Conservation (phyloP, 768 basidiomycete species). For the Lyophyllum decastes region DNA sequence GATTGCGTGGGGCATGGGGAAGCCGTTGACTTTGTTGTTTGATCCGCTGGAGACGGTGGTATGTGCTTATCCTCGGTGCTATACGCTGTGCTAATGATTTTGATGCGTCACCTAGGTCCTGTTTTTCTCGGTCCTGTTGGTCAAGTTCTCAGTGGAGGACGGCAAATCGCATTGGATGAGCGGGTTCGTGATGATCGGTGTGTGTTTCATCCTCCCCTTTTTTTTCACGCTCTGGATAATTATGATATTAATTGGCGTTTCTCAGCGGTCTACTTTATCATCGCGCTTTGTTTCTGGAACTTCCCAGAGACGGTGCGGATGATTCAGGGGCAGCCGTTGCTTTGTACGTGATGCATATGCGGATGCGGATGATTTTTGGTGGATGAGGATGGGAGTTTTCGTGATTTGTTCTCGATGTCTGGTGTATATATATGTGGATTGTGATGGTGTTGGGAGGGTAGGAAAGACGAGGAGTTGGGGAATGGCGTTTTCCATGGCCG, state of each 20-base stretch:
- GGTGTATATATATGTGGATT: too few relatives aligned
- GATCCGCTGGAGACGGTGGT: conserved; percentile 41
- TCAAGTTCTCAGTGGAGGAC: conserved; percentile 46
- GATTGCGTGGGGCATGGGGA: conserved; percentile 41
- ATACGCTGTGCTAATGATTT: too few relatives aligned
- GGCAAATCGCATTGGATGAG: conserved; percentile 53
- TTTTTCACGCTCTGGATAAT: not conserved
- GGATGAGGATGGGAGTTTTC: too few relatives aligned
- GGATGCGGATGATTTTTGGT: too few relatives aligned
- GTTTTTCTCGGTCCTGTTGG: conserved; percentile 42
- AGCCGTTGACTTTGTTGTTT: conserved; percentile 39
- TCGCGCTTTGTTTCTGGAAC: conserved; percentile 40
- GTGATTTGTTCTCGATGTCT: too few relatives aligned
- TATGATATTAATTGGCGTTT: too few relatives aligned
- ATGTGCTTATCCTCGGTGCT: conserved; percentile 16
- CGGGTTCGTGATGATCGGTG: conserved; percentile 37
- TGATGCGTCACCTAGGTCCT: too few relatives aligned
- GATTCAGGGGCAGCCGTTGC: conserved; percentile 33
- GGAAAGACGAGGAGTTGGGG: too few relatives aligned
- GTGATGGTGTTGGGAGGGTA: too few relatives aligned
- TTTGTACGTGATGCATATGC: conserved; percentile 24
- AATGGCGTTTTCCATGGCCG: too few relatives aligned
- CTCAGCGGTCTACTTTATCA: conserved; percentile 37
- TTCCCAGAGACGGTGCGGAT: conserved; percentile 37
- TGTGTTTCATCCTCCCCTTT: too few relatives aligned